Conservation (phyloP, 495 filamentous ascomycete genomes). For the Cercophora newfieldiana region DNA sequence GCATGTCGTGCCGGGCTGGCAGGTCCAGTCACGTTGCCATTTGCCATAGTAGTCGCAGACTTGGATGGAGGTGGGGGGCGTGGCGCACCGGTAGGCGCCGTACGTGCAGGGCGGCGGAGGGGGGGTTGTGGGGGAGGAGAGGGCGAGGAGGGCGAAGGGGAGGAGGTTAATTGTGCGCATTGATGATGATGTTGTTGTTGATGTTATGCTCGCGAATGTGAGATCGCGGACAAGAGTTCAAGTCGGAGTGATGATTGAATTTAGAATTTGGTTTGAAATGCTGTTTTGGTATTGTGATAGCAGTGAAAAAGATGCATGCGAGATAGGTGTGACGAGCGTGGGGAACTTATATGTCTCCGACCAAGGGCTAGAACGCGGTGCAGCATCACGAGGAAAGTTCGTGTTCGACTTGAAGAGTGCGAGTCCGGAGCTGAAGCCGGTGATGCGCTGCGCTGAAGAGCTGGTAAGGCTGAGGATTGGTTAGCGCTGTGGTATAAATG, state of each 20-base stretch:
- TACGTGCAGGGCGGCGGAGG: background rate
- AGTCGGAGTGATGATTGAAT: too few species aligned
- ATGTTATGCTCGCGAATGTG: too few species aligned
- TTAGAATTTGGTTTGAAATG: too few species aligned
- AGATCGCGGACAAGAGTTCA: too few species aligned
- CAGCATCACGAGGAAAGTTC: background rate
- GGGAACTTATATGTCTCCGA: background rate
- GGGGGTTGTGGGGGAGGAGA: conserved; percentile 1
- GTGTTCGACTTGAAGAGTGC: background rate
- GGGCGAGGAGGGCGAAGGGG: background rate
- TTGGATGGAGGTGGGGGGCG: conserved; percentile 1
- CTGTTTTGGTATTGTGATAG: too few species aligned
- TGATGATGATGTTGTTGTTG: background rate
- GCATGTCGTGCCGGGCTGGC: background rate
- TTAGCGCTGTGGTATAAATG: background rate
- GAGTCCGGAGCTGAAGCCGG: background rate
- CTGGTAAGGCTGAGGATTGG: background rate
- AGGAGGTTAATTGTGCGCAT: background rate
- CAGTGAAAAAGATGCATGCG: background rate
- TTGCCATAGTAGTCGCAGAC: conserved; percentile 9
- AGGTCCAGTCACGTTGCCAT: background rate
- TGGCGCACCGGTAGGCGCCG: conserved; percentile 13
- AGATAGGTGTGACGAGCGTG: background rate
- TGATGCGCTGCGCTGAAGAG: background rate
- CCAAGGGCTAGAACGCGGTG: too few species aligned